Base-by-base conservation (phyloP, 176 grass and related monocot genomes). In the Calamus simplicifolius region DNA sequence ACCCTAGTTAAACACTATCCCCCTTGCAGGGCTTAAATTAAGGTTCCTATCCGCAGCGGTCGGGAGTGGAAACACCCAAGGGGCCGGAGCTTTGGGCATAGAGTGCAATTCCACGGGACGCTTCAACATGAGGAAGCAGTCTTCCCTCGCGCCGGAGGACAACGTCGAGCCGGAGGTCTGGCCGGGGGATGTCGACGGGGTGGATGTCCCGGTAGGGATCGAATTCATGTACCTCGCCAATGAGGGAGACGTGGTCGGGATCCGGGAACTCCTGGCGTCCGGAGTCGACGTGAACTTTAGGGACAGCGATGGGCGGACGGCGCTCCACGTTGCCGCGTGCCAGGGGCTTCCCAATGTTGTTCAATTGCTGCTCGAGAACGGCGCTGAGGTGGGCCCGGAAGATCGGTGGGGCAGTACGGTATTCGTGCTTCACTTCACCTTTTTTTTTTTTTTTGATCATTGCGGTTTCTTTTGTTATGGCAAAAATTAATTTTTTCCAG, bases 361-460 rank as follows among this genome's bases (percentile, higher is more conserved):
- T 16, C 55, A 75, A 59, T 17, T 97, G 13, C 79, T 97, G 18
- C 78, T 97, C 49, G 72, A 61, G 61, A 73, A 70, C 8, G 93
- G 87, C 48, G 84, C 84, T 1, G 61, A 88, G 48, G 81, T 84
- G 19, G 64, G 75, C 52, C 60, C 69, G 18, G 78, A 92, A 75
- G 93, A 98, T 78, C 81, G 61, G 52, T 98, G 87, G 87, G 81
- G 93, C 31, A 92, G 84, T 67, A 92, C 87, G 84, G 93, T 98
- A 49, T 52, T 78, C 0, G 26, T 57, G 27, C 52, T 49, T 43
- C 35, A 43, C 10, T 13, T 43, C 35, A 13, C 12, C 12, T 10
- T 43, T 43, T 13, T 12, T 23, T 23, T 23, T 23, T 23, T 23
- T 23, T 23, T 23, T 23, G 21, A 43, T 43, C 7, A 2, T 43